Evolutionary conservation across 768 basidiomycete species (phyloP), one percentile per base, ranked within the genome.

Genomic region (Russula vinacea): DNA sequence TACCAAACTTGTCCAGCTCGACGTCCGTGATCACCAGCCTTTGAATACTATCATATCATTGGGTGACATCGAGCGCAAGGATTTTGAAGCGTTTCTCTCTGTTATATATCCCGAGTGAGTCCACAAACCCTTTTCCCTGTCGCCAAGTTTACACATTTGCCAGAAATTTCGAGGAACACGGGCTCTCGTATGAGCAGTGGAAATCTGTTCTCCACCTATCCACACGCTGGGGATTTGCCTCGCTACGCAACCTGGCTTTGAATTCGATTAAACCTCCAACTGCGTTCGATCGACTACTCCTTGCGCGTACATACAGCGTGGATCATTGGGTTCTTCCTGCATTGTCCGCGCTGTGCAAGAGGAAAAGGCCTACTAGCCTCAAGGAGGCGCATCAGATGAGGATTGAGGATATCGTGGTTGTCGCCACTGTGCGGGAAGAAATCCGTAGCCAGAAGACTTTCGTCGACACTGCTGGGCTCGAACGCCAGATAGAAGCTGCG

Each of bases 221-320:
- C 17, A 66, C 71, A 57, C 73, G 14, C 45, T 79, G 40, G 76
- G 73, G 58, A 58, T 74, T 67, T 60, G 72, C 66, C 51, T 67
- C 57, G 57, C 73, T 68, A 70, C 76, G 62, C 70, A 44, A 24
- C 17, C 26, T 61, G 1, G 64, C 64, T 2, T 6, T 62, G 26
- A 37, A 13, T 6, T 26, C 16, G 5, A 53, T 64, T 9, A 24
- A 47, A 9, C 42, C 56, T 1, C 51, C 62, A 9, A 64, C 65
- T 7, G 14, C 67, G 22, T 16, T 62, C 24, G 64, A 65, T 50
- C 57, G 26, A 13, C 56, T 65, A 33, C 17, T 51, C 0, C 57
- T 68, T 4, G 67, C 44, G 24, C 67, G 60, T n/a, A 39, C 47
- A 0, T 60, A 68, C 49, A 35, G 39, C 8, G 51, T 68, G 9